Percentiles rank a stretch among this genome's conserved stretches.
Conservation (phyloP, 2,329 filamentous ascomycete genomes). For the Endoconidiophora laricicola region DNA sequence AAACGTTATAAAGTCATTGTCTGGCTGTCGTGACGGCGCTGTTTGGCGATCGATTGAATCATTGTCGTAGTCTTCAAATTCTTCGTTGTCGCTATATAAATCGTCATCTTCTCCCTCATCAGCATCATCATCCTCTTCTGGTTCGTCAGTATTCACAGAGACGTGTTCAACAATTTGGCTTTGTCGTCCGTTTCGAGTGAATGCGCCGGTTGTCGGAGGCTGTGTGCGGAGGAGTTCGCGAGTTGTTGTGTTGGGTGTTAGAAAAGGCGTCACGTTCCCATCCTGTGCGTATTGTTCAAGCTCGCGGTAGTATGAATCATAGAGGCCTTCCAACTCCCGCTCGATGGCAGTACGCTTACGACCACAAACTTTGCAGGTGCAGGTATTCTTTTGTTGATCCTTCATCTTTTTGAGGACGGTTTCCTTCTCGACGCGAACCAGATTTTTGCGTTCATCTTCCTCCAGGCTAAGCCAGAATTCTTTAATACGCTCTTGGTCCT, state of each 20-base stretch:
- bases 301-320: slow-evolving; percentile 97
- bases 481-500: slow-evolving; percentile 94
- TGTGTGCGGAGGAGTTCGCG: slow-evolving; percentile 19
- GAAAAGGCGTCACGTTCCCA: slow-evolving; percentile 9
- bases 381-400: slow-evolving; percentile 98
- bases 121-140: slow-evolving; percentile 37
- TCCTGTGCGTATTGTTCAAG: slow-evolving; percentile 85
- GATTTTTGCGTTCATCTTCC: slow-evolving; percentile 83
- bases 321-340: slow-evolving; percentile 91
- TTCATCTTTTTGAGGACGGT: slow-evolving; percentile 98
- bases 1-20: slow-evolving; percentile 88
- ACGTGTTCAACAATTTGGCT: slow-evolving; percentile 57
- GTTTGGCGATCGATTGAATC: slow-evolving; percentile 37
- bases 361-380: slow-evolving; percentile 93
- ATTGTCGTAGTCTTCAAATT: slow-evolving; percentile 46
- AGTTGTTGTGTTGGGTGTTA: not conserved
- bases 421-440: slow-evolving; percentile 98
- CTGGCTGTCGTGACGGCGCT: slow-evolving; percentile 42
- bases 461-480: slow-evolving; percentile 93
- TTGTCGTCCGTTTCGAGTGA: slow-evolving; percentile 50
- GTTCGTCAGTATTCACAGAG: slow-evolving; percentile 29
- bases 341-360: slow-evolving; percentile 93
- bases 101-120: slow-evolving; percentile 34
- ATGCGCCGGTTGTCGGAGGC: slow-evolving; percentile 41
- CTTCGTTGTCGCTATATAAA: slow-evolving; percentile 33